These are phyloP conservation scores for Apiospora hydei DNA, from an alignment of 2,329 filamentous ascomycete genomes.

Conservation along the genomic window DNA sequence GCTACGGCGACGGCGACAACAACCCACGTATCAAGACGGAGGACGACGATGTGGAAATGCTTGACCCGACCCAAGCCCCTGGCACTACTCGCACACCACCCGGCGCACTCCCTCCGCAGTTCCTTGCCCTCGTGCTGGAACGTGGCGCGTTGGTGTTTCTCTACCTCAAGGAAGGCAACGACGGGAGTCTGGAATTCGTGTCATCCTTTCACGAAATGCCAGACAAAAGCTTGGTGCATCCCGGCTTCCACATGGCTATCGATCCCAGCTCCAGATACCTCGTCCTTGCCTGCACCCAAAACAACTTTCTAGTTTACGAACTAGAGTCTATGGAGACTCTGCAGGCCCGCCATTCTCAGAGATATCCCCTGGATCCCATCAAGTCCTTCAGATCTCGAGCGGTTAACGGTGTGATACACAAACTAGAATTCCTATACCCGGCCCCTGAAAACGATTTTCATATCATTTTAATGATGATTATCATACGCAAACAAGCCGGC, in stretches of 20 bases:
- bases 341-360: constrained; percentile 55
- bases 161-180: constrained; percentile 61
- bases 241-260: constrained; percentile 72
- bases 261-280: constrained; percentile 77
- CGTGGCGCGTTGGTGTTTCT: constrained; percentile 79
- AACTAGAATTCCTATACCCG: constrained; percentile 86
- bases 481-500: constrained; percentile 56
- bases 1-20: constrained; percentile 34
- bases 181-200: constrained; percentile 65
- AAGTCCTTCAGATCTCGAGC: constrained; percentile 50
- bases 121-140: constrained; percentile 79
- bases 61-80: constrained; percentile 30
- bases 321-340: constrained; percentile 64
- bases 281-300: constrained; percentile 75
- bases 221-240: constrained; percentile 63
- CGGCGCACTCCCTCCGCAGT: constrained; percentile 71
- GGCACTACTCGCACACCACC: constrained; percentile 6
- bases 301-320: constrained; percentile 75
- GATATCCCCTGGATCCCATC: constrained; percentile 65
- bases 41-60: constrained; percentile 48
- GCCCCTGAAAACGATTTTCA: constrained; percentile 69
- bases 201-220: constrained; percentile 66
- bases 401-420: constrained; percentile 78
- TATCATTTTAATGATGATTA: constrained; percentile 77
- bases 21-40: constrained; percentile 46